Evolutionary conservation across 441 rosid genomes (phyloP).

Genomic region (Gossypium aridum): DNA sequence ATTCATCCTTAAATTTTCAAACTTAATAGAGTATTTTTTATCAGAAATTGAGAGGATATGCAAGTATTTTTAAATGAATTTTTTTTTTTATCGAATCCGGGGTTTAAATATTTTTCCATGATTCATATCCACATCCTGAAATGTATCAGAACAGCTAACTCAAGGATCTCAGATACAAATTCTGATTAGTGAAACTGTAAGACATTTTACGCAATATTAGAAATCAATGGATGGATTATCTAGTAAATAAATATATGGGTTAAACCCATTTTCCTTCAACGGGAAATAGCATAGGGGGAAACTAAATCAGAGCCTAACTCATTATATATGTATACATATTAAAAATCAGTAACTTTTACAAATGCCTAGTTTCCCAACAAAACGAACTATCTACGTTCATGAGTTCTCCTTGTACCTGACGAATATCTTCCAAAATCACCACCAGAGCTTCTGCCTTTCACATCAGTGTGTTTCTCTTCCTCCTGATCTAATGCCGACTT

Average conservation of each 20-base stretch:
- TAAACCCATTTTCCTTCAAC: background rate
- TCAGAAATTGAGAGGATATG: background rate
- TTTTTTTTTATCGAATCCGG: background rate
- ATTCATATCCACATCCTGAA: background rate
- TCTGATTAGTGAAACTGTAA: background rate
- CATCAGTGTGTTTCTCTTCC: constrained; percentile 45
- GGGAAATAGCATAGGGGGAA: background rate
- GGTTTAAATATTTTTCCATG: background rate
- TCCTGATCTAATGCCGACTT: constrained; percentile 34
- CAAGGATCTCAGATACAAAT: background rate
- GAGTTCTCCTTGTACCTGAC: constrained; percentile 42
- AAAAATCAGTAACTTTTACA: constrained; percentile 3
- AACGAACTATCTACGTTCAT: constrained; percentile 27
- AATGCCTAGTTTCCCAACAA: background rate
- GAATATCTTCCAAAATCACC: constrained; percentile 29
- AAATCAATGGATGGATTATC: constrained; percentile 1
- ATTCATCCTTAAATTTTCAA: background rate
- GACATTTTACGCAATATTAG: background rate
- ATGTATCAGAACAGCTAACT: background rate
- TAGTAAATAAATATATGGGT: background rate
- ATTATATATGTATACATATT: background rate
- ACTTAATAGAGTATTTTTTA: background rate
- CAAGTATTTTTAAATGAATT: background rate
- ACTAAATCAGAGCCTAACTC: constrained; percentile 2
- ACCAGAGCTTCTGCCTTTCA: constrained; percentile 37